Base-by-base conservation (phyloP, 1,284 basidiomycete genomes). In the Vanrija humicola region DNA sequence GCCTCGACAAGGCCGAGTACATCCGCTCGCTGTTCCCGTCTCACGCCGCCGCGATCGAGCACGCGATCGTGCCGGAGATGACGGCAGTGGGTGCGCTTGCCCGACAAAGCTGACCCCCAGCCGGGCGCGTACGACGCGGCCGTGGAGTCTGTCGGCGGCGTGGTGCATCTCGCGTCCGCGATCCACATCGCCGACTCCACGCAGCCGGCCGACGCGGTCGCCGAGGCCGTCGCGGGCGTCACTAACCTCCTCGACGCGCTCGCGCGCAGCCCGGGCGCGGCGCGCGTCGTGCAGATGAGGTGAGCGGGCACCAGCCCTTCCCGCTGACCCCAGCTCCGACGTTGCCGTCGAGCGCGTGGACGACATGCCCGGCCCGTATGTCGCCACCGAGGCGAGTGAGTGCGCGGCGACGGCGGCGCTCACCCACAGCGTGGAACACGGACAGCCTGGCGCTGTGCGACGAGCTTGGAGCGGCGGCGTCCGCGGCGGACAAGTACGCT, bases 111-210 rank as follows among this genome's bases (percentile, higher is more conserved):
- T 44, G 10, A 50, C 34, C 7, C 19, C 19, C 39, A 83, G 82
- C 79, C 82, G 18, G 83, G 82, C 19, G 84, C 82, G 1, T 87
- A 87, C 62, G 84, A 87, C 64, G 81, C 84, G 43, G 84, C 83
- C 1, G 83, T 87, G 38, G 82, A 83, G 64, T 84, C 79, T 6
- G 81, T 87, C 5, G 82, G 85, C 62, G 85, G 77, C 3, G 82
- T 87, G 12, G 65, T 70, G 10, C 62, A 67, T 51, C 55, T 58
- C 53, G 64, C 65, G 3, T 61, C 58, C n/a, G 59, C 61, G 12
- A 45, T 59, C 21, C 51, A 59, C 28, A 19, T 44, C 25, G 15
- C 9, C 18, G 46, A 56, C 6, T 3, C 9, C 7, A 34, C 34
- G 34, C 12, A 5, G 10, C 34, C 34, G 10, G 34, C 34, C 12